Evolutionary conservation across 2,329 filamentous ascomycete species (phyloP).

Genomic region (Beauveria australis): DNA sequence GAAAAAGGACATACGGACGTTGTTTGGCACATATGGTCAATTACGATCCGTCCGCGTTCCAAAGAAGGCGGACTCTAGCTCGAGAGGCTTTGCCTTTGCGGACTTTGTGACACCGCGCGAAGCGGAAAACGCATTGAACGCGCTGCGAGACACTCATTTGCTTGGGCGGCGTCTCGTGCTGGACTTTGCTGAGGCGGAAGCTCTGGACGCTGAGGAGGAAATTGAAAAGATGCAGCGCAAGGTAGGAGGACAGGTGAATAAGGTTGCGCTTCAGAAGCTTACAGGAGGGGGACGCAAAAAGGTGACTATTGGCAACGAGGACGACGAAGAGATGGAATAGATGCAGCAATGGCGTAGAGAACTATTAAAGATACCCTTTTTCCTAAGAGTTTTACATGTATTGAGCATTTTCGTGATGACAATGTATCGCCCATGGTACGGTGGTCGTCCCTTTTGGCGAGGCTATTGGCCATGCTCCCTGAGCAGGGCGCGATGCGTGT

Average conservation of each 20-base stretch:
- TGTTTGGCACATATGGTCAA: conserved; percentile 87
- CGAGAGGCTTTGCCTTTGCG: conserved; percentile 92
- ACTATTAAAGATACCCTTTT: conserved; percentile 9
- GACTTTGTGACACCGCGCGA: conserved; percentile 90
- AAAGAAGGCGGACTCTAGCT: conserved; percentile 83
- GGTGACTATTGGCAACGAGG: conserved; percentile 74
- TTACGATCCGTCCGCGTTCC: conserved; percentile 88
- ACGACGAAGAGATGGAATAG: conserved; percentile 47
- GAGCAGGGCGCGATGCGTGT: background rate
- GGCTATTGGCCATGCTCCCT: conserved; percentile 8
- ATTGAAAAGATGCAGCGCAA: conserved; percentile 97
- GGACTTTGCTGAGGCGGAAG: conserved; percentile 83
- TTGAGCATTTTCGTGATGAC: background rate
- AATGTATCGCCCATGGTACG: background rate
- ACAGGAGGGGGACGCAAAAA: conserved; percentile 76
- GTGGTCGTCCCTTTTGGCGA: conserved; percentile 1
- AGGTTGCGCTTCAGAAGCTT: conserved; percentile 82
- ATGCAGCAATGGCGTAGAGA: conserved; percentile 17
- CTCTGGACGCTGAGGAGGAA: conserved; percentile 87
- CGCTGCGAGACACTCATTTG: conserved; percentile 86
- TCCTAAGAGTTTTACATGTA: background rate
- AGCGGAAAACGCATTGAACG: conserved; percentile 82
- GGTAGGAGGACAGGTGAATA: conserved; percentile 81
- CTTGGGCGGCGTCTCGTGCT: conserved; percentile 82
- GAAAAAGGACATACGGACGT: conserved; percentile 80